Conservation (phyloP, 208 protist species). For the Leishmania tarentolae region DNA sequence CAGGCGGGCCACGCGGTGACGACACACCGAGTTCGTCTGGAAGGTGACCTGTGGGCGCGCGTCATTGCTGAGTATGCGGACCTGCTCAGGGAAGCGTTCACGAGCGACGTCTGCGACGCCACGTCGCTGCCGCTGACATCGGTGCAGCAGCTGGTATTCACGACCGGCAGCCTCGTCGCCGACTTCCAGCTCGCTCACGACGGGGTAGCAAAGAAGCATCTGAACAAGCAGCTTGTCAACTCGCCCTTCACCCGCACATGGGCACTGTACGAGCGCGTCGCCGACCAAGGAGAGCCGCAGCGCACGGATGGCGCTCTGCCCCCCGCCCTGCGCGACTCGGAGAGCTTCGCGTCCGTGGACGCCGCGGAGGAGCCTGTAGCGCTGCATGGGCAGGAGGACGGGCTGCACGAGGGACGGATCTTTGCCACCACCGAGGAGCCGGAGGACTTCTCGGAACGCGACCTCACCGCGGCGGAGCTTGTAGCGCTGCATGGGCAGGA, state of each 20-base stretch:
- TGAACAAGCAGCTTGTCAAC: slow-evolving; percentile 21
- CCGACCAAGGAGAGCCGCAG: neutral
- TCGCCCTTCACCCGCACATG: slow-evolving; percentile 24
- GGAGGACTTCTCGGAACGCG: too few species aligned
- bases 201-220: slow-evolving; percentile 9
- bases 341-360: neutral
- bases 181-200: slow-evolving; percentile 30
- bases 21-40: slow-evolving; percentile 39
- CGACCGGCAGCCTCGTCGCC: slow-evolving; percentile 29
- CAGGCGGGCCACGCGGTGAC: slow-evolving; percentile 9
- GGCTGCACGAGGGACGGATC: too few species aligned
- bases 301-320: too few species aligned
- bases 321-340: too few species aligned
- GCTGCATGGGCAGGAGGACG: too few species aligned
- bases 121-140: slow-evolving; percentile 6
- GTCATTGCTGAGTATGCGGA: slow-evolving; percentile 31
- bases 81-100: slow-evolving; percentile 40
- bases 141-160: slow-evolving; percentile 19
- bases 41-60: slow-evolving; percentile 45
- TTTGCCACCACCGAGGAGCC: too few species aligned
- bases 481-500: too few species aligned
- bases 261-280: slow-evolving; percentile 17
- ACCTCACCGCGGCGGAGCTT: too few species aligned
- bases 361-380: too few species aligned
- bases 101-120: slow-evolving; percentile 39